Evolutionary conservation across 176 grass and related monocot species (phyloP), one percentile per base, ranked within the genome.

Genomic region (Eleusine indica): DNA sequence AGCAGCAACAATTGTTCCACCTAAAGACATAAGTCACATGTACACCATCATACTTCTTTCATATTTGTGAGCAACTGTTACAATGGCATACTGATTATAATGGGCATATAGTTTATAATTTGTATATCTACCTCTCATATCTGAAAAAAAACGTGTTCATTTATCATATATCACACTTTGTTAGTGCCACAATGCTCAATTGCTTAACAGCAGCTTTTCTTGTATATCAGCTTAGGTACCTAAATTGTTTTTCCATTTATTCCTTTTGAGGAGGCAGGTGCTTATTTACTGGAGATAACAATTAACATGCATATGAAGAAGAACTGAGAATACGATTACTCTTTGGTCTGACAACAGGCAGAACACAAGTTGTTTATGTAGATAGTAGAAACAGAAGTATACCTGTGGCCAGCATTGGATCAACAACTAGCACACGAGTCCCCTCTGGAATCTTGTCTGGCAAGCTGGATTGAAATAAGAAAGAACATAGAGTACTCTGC

Each of bases 391-490:
- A 6, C 58, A 60, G 84, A 78, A 41, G 43, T 69, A 76, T 92
- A 99, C 93, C 93, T 9, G 96, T 99, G 41, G 96, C 96, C 41
- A 99, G 83, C 96, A 99, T 96, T 71, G 96, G 96, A 82, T 99
- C 93, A 70, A 99, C 85, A 89, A 94, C 86, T 87, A 99, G 81
- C 77, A 90, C 82, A 82, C 89, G 93, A 79, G 89, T 74, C n/a
- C 89, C 93, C 58, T 94, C 89, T 46, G 96, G 84, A 86, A 99
- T 92, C 19, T 77, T 91, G 83, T 96, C 87, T 71, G 96, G 96
- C 73, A 99, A 88, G 38, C 96, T 99, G 87, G 80, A 88, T 82
- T 84, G 7, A 87, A 80, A 80, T 37, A 38, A 73, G 66, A 76
- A 77, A 46, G 7, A 29, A 73, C 21, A 74, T 14, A 4, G 47